Base-by-base conservation (phyloP, 352 stramenopile genomes). In the Elongisporangium senticosum region DNA sequence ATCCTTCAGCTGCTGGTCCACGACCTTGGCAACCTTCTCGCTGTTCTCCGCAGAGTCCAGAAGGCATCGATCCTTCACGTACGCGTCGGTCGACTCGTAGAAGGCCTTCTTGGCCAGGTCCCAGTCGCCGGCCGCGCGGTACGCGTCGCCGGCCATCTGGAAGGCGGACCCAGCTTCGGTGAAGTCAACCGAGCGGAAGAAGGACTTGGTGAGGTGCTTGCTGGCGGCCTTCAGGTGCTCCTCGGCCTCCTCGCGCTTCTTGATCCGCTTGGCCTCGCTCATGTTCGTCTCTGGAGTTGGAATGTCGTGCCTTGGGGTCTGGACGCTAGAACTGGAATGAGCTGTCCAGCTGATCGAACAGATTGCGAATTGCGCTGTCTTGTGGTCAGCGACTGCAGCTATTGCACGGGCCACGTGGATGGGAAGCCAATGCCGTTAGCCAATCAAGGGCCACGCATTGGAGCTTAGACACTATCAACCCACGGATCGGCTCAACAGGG, bases 111-210 rank as follows among this genome's bases (percentile, higher is more conserved):
- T 87, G 57, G 77, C 80, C 55, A 64, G 62, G 7, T 89, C 84
- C 7, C 81, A 77, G 56, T 89, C 84, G 8, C 77, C 77, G 1
- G 74, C 82, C 3, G 83, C 69, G 33, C 82, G 84, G 64, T 72
- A 93, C 20, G 75, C 71, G 55, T 93, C 84, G 14, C 74, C 84
- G 22, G 84, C 81, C 60, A 83, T 86, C 59, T 93, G 81, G 19
- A 93, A 55, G 37, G 79, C 58, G 55, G 84, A 79, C 58, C 77
- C 76, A 6, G 84, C 84, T 7, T 62, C 64, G 17, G 90, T 69
- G 62, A 87, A 93, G 60, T 91, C 81, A 6, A 65, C 61, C 58
- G 73, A 74, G 55, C 84, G 79, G 71, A 93, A 88, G 65, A 93
- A 83, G 20, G 74, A 73, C 50, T 72, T 77, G 47, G 63, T 57